Evolutionary conservation across 257 asterid genomes (phyloP), one percentile per base, ranked within the genome.

Genomic region (Jacaranda mimosifolia): DNA sequence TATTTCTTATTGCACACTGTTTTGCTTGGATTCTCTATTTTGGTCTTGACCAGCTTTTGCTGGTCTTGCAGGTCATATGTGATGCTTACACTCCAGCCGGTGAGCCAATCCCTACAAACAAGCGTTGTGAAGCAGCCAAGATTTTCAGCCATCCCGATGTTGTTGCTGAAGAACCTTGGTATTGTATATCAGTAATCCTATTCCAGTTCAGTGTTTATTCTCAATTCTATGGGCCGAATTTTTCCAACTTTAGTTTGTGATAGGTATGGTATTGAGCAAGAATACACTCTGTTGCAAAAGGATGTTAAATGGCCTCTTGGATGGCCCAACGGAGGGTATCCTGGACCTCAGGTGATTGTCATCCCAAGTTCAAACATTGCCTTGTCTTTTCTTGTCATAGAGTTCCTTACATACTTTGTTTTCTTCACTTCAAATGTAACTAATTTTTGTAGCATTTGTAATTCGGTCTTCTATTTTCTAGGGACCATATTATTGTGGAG

Each of bases 191-290:
- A 17, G 9, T n/a, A 5, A 3, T 35, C 21, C 9, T 38, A 5
- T 26, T 74, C 35, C 9, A 3, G 57, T 21, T 4, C 9, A 32
- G 6, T 5, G 10, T 26, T 35, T 1, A 38, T 38, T 69, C 38
- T 49, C 17, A 8, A 14, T n/a, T 15, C 1, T n/a, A 53, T 12
- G 7, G 60, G 5, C 42, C 38, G 39, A 4, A 63, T 48, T 38
- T 3, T 17, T 14, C 6, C 7, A 3, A 52, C 17, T 40, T 45
- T 40, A 43, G 21, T 38, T 15, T 55, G 11, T 45, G 7, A 18
- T 59, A 94, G 99, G 99, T 94, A 86, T 49, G 99, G 99, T n/a
- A 92, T 95, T 15, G 98, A 95, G 82, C 98, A 95, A 88, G 99
- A 95, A 68, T 95, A 95, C 80, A 95, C 99, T 78, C 79, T 95